Evolutionary conservation across 2,329 filamentous ascomycete species (phyloP), one percentile per base, ranked within the genome.

Genomic region (Fusarium albidum): DNA sequence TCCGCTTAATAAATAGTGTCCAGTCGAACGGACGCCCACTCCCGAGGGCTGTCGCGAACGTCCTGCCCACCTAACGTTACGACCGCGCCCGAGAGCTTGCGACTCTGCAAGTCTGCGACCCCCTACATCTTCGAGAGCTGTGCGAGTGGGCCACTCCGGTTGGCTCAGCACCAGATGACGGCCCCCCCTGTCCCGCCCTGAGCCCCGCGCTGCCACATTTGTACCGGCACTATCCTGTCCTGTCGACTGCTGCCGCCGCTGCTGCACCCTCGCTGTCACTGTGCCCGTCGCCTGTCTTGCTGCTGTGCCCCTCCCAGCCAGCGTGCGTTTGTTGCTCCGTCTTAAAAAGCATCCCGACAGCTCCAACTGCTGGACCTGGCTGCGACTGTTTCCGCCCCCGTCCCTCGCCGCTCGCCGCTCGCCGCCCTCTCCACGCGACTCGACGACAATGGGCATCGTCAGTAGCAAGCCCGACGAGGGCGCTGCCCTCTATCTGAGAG

Each of bases 381-480:
- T 35, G 60, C 52, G 53, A 62, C 63, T 54, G 51, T 60, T 55
- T 46, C 55, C 39, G 52, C 62, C 51, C 48, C 55, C 39, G 52
- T 64, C 51, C 52, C 49, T 54, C 54, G 54, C 57, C 50, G 46
- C 37, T 55, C 51, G 43, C 59, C 50, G 49, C 49, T 51, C 59
- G 53, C 47, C 54, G 47, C 52, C 46, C 52, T 56, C 54, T 44
- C 58, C 55, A 57, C 56, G 41, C 50, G 55, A 53, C 51, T 74
- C 77, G 83, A 76, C 77, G 83, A 76, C 74, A 46, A 99, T 99
- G 95, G 95, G 95, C 71, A 92, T 90, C 79, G 88, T 97, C 76
- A 88, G 86, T 74, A 97, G 93, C 81, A 90, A 87, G 76, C 87
- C 88, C 69, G 93, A 96, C 68, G 93, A 97, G 69, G 90, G 87